Base-by-base conservation (phyloP, 2,329 filamentous ascomycete genomes). In the Aspergillus quadrilineatus region DNA sequence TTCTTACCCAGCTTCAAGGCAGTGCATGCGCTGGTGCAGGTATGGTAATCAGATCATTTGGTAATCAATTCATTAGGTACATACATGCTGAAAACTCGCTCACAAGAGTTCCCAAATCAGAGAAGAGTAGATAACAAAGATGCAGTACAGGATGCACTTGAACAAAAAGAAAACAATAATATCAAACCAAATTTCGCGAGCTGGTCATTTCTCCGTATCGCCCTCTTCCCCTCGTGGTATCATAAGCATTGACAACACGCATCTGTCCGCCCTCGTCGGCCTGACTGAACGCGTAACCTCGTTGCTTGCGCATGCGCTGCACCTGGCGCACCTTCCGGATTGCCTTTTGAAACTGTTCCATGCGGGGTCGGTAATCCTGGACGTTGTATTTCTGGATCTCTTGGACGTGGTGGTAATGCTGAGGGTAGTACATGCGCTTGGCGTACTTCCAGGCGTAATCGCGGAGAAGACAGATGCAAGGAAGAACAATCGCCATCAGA, bases 331-430 rank as follows among this genome's bases (percentile, higher is more conserved):
- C 94, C 78, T 99, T 99, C 68, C 94, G 89, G 70, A 99, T 97
- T 22, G 94, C 94, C 77, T 99, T 99, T 78, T 99, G 94, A 81
- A 99, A 99, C 77, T 99, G 94, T 71, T 99, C 94, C 94, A 99
- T 99, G 70, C 94, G 87, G 60, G 94, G 94, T 70, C 94, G 83
- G 76, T 99, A 99, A 78, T 99, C 94, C 78, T 99, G 94, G 59
- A 99, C 96, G 68, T 99, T 99, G 79, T 97, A 99, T 78, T 99
- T 99, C 75, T 99, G 94, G 66, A 99, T 99, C 79, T 99, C 94
- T 76, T 99, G 94, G 62, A 99, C 94, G 73, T 99, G 94, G 67
- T 99, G 94, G 70, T 99, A 99, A 43, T 90, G 87, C 76, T 97
- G 89, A 22, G 94, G 94, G 65, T 87, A 88, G 78, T 97, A 99